A percentile compares a stretch with the other conserved stretches of the same genome.
These are phyloP conservation scores for Aciculoconidium aculeatum DNA, from an alignment of 805 yeast genomes.

Conservation along the genomic window DNA sequence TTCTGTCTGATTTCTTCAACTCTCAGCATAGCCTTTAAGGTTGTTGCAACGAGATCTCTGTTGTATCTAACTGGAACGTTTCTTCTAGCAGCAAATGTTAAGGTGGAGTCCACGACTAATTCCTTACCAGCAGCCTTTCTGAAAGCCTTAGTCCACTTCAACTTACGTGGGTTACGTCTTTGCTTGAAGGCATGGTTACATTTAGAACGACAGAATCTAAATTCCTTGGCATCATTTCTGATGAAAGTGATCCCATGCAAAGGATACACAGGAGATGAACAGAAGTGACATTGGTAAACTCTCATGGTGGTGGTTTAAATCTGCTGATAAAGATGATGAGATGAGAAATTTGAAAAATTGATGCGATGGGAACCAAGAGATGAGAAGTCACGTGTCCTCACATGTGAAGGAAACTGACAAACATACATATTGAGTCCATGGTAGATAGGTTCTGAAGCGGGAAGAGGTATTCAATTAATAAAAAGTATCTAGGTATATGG, in stretches of 20 bases:
- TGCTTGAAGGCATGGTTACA: constrained; percentile 97
- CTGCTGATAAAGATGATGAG: not conserved
- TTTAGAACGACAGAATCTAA: constrained; percentile 94
- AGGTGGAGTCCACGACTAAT: constrained; percentile 92
- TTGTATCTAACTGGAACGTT: constrained; percentile 97
- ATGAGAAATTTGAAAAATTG: constrained; percentile 1
- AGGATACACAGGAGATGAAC: constrained; percentile 89
- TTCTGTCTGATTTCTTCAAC: constrained; percentile 92
- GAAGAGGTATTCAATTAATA: too few relatives aligned
- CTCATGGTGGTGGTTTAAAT: constrained; percentile 49
- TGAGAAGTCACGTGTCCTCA: constrained; percentile 1
- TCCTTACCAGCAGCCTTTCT: constrained; percentile 99
- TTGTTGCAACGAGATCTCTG: constrained; percentile 91
- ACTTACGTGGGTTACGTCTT: constrained; percentile 97
- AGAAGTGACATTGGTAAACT: constrained; percentile 88
- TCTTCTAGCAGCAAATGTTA: constrained; percentile 95
- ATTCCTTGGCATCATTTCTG: constrained; percentile 96
- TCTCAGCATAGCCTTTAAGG: constrained; percentile 92
- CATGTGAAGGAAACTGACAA: not conserved
- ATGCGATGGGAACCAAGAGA: constrained; percentile 1
- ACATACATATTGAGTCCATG: too few relatives aligned
- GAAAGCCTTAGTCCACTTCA: constrained; percentile 98
- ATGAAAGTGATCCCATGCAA: constrained; percentile 93
- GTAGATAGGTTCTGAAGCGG: too few relatives aligned
- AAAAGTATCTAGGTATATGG: too few relatives aligned